Evolutionary conservation across 108 stramenopile genomes (phyloP).

Genomic region (Nitzschia palea): DNA sequence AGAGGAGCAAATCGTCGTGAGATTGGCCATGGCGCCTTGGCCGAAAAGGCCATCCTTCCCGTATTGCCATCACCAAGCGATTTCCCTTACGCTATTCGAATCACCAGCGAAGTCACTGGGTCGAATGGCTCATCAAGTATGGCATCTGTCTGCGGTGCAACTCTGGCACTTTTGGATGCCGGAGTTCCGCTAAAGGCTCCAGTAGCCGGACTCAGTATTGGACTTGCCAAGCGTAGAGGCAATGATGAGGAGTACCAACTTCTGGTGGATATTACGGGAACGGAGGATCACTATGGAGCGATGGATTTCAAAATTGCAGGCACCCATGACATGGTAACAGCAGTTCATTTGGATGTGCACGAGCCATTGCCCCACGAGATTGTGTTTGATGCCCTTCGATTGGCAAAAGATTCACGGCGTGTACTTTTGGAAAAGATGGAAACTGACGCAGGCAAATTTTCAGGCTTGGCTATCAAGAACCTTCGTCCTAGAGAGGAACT

Average conservation of each 20-base stretch:
- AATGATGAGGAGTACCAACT: slow-evolving; percentile 35
- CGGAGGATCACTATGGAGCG: slow-evolving; percentile 80
- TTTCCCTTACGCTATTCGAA: slow-evolving; percentile 88
- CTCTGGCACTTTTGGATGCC: slow-evolving; percentile 87
- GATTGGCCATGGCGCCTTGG: slow-evolving; percentile 79
- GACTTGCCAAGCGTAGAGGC: slow-evolving; percentile 36
- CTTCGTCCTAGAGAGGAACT: slow-evolving; percentile 35
- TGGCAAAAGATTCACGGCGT: slow-evolving; percentile 64
- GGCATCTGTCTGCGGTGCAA: slow-evolving; percentile 56
- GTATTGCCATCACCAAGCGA: slow-evolving; percentile 62
- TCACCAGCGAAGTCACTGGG: slow-evolving; percentile 82
- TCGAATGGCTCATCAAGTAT: slow-evolving; percentile 51
- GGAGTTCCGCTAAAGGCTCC: slow-evolving; percentile 84
- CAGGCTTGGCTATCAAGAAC: slow-evolving; percentile 10
- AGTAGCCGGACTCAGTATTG: slow-evolving; percentile 90
- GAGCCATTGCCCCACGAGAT: slow-evolving; percentile 43
- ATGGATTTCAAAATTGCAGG: slow-evolving; percentile 97
- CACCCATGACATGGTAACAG: slow-evolving; percentile 76
- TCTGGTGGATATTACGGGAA: slow-evolving; percentile 89
- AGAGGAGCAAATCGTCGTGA: slow-evolving; percentile 62
- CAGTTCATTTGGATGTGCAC: slow-evolving; percentile 79
- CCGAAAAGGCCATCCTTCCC: slow-evolving; percentile 85
- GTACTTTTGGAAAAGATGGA: slow-evolving; percentile 79
- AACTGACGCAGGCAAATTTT: slow-evolving; percentile 16
- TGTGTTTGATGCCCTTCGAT: slow-evolving; percentile 56